A percentile compares a stretch with the other conserved stretches of the same genome.
Evolutionary conservation across 2,329 filamentous ascomycete genomes (phyloP).

Genomic region (Verticillium alfalfae): DNA sequence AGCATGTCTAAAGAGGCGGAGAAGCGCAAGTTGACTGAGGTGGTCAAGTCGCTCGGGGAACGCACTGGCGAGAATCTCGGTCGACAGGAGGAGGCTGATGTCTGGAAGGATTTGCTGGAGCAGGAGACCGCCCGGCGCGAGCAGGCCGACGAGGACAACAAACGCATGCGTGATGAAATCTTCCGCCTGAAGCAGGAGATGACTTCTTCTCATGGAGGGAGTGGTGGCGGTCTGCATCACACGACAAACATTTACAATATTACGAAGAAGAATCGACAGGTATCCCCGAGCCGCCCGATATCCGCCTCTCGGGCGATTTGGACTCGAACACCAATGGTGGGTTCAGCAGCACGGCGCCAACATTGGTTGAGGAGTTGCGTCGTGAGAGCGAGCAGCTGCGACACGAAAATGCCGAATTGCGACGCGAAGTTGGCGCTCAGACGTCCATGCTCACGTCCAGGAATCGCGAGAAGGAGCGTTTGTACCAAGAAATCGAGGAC

Average conservation of each 20-base stretch:
- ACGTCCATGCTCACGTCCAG: conserved; percentile 96
- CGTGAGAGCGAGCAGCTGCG: conserved; percentile 69
- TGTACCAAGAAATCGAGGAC: conserved; percentile 97
- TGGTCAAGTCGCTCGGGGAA: conserved; percentile 55
- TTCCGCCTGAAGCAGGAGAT: conserved; percentile 64
- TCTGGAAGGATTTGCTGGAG: conserved; percentile 92
- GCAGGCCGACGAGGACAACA: conserved; percentile 85
- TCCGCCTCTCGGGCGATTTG: conserved; percentile 43
- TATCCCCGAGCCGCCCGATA: conserved; percentile 43
- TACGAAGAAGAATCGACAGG: conserved; percentile 45
- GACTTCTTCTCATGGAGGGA: conserved; percentile 13
- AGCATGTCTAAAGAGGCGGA: conserved; percentile 75
- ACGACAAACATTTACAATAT: conserved; percentile 65
- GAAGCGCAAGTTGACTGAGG: conserved; percentile 78
- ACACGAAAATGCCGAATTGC: conserved; percentile 87
- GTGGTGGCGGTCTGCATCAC: conserved; percentile 37
- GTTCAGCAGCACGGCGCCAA: conserved; percentile 55
- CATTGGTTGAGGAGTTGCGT: conserved; percentile 70
- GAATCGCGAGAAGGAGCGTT: conserved; percentile 87
- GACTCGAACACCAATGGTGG: conserved; percentile 46
- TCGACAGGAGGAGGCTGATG: conserved; percentile 64
- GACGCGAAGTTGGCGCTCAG: conserved; percentile 89
- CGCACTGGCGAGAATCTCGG: conserved; percentile 43
- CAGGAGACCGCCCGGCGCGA: conserved; percentile 86
- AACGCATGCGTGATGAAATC: conserved; percentile 76